phyloP scores from a whole-genome alignment of 108 stramenopile genomes.

The Chaetoceros tenuissimus region DNA sequence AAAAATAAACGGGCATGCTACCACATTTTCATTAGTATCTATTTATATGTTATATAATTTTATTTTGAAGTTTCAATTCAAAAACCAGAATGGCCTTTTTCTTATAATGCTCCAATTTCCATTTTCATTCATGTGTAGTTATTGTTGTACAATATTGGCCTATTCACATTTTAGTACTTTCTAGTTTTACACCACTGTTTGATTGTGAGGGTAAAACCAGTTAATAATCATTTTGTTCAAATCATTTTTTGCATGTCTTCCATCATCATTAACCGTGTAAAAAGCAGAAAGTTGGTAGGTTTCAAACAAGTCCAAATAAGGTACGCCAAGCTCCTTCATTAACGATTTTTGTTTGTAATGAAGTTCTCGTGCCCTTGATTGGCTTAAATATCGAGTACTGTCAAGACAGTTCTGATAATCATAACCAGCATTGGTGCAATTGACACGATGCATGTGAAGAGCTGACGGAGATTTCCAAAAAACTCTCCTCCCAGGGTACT shows the following conservation, averaged over 20 bases:
- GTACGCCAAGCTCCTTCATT: slow-evolving; percentile 2
- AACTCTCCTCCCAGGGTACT: slow-evolving; percentile 4
- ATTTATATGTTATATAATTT: too few relatives aligned
- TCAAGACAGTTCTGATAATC: neutral
- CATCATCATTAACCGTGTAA: slow-evolving; percentile 14
- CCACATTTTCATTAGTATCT: too few relatives aligned
- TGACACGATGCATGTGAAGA: slow-evolving; percentile 13
- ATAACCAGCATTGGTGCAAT: neutral
- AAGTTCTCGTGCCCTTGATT: slow-evolving; percentile 14
- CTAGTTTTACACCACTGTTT: too few relatives aligned
- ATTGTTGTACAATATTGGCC: too few relatives aligned
- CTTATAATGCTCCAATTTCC: too few relatives aligned
- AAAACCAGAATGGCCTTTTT: too few relatives aligned
- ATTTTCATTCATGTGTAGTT: too few relatives aligned
- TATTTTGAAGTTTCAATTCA: too few relatives aligned
- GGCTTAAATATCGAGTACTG: slow-evolving; percentile 12
- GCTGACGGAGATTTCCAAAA: slow-evolving; percentile 19
- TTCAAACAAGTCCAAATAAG: slow-evolving; percentile 19
- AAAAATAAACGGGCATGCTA: too few relatives aligned
- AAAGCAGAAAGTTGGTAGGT: slow-evolving; percentile 18
- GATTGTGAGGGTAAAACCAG: slow-evolving; percentile 11
- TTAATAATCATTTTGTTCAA: slow-evolving; percentile 3
- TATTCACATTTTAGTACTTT: too few relatives aligned
- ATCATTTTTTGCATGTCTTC: slow-evolving; percentile 15
- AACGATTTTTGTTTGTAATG: slow-evolving; percentile 17